Evolutionary conservation across 805 yeast species (phyloP).

Genomic region (Sugiyamaella chiloensis): DNA sequence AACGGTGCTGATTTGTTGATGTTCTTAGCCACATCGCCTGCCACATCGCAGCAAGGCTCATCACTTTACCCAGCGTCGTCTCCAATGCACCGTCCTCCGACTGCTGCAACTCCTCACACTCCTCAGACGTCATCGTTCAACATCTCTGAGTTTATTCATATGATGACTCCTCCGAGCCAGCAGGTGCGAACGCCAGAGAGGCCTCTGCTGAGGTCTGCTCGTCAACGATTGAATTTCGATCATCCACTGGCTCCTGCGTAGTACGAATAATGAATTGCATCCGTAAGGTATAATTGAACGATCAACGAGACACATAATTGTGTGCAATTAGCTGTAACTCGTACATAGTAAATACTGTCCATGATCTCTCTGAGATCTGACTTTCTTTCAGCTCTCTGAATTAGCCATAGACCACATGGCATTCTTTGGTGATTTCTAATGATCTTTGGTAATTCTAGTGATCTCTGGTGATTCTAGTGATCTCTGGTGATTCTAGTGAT

Average conservation of each 20-base stretch:
- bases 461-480: too few relatives aligned
- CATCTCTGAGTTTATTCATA: slow-evolving; percentile 77
- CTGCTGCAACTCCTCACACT: slow-evolving; percentile 30
- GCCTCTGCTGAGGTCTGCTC: slow-evolving; percentile 19
- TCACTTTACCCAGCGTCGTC: slow-evolving; percentile 18
- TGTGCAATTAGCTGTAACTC: too few relatives aligned
- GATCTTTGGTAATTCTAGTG: too few relatives aligned
- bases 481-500: too few relatives aligned
- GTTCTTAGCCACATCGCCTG: slow-evolving; percentile 82
- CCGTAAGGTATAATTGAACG: too few relatives aligned
- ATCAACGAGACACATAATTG: too few relatives aligned
- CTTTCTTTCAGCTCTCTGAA: too few relatives aligned
- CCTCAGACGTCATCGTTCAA: slow-evolving; percentile 50
- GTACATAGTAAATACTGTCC: too few relatives aligned
- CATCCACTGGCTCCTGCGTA: slow-evolving; percentile 18
- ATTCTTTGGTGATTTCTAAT: too few relatives aligned
- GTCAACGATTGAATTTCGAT: slow-evolving; percentile 26
- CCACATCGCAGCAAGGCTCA: slow-evolving; percentile 45
- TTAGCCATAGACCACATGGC: too few relatives aligned
- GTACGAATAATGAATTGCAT: too few relatives aligned
- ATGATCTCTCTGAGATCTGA: too few relatives aligned
- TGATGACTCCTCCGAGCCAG: slow-evolving; percentile 57
- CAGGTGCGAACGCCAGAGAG: slow-evolving; percentile 17
- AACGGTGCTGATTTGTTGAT: slow-evolving; percentile 83
- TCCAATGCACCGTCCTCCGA: slow-evolving; percentile 17